These are phyloP conservation scores for Arthrobotrys sphaeroides DNA, from an alignment of 2,329 filamentous ascomycete species.

Conservation along the genomic window DNA sequence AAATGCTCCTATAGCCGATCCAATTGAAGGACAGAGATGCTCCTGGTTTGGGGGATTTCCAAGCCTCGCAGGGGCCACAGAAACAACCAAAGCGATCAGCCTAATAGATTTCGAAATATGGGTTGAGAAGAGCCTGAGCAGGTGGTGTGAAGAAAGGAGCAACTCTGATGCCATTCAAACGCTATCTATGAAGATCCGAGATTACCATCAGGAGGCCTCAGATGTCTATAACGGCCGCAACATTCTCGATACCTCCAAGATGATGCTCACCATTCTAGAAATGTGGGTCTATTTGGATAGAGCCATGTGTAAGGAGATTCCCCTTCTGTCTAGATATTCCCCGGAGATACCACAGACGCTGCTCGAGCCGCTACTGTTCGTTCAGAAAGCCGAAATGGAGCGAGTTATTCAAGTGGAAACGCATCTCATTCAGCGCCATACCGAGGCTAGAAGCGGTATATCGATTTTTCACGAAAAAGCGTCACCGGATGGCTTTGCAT, in stretches of 20 bases:
- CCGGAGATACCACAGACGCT: constrained; percentile 62
- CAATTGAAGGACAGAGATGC: background rate
- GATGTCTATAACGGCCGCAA: constrained; percentile 54
- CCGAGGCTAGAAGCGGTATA: constrained; percentile 45
- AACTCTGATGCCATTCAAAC: background rate
- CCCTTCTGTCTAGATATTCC: constrained; percentile 64
- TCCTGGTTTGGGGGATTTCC: background rate
- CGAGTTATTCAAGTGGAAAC: constrained; percentile 64
- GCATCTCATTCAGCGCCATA: constrained; percentile 62
- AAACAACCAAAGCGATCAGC: background rate
- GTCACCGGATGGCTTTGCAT: constrained; percentile 62
- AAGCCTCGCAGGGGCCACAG: background rate
- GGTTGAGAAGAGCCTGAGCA: constrained; percentile 62
- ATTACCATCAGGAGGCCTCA: constrained; percentile 60
- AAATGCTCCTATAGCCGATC: background rate
- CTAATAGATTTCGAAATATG: constrained; percentile 39
- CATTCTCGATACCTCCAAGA: constrained; percentile 66
- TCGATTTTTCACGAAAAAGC: constrained; percentile 62
- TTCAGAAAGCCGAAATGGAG: constrained; percentile 62
- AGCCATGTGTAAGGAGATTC: constrained; percentile 60
- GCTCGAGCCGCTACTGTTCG: constrained; percentile 64
- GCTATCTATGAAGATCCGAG: constrained; percentile 58
- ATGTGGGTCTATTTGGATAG: constrained; percentile 70
- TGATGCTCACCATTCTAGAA: constrained; percentile 68
- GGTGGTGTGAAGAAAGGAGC: constrained; percentile 63